Evolutionary conservation across 164 flowering plant genomes (phyloP).

Genomic region (Tinospora cordifolia): DNA sequence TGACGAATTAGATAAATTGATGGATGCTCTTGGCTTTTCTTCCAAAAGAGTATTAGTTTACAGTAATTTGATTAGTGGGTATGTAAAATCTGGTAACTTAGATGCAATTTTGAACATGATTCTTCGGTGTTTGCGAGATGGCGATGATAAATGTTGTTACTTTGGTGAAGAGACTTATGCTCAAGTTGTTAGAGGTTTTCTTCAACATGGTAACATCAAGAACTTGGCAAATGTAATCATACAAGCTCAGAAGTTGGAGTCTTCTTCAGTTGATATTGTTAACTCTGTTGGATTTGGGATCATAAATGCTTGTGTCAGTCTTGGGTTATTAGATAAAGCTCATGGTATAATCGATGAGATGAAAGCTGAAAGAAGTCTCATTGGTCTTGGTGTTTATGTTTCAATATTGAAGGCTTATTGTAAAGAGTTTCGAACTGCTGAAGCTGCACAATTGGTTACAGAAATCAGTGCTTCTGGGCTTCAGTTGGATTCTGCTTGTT

Average conservation of each 20-base stretch:
- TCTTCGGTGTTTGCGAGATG: conserved; percentile 39
- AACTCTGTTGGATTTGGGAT: conserved; percentile 68
- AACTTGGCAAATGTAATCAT: conserved; percentile 52
- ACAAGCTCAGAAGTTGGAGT: conserved; percentile 67
- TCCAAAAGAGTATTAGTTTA: conserved; percentile 27
- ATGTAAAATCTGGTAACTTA: conserved; percentile 54
- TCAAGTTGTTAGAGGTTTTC: conserved; percentile 58
- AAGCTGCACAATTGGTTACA: conserved; percentile 79
- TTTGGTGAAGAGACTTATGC: conserved; percentile 52
- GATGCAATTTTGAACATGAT: conserved; percentile 41
- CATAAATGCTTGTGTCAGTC: conserved; percentile 65
- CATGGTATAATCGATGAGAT: conserved; percentile 75
- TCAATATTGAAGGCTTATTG: conserved; percentile 81
- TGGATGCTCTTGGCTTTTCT: conserved; percentile 45
- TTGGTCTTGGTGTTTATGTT: conserved; percentile 82
- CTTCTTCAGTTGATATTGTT: conserved; percentile 32
- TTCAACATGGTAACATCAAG: conserved; percentile 43
- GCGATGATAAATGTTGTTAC: conserved; percentile 19
- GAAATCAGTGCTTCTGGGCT: conserved; percentile 64
- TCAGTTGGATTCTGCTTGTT: conserved; percentile 48
- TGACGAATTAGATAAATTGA: conserved; percentile 49
- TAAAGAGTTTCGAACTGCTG: conserved; percentile 74
- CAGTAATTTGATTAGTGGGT: conserved; percentile 61
- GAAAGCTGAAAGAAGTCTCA: conserved; percentile 57
- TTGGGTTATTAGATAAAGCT: conserved; percentile 71